These are phyloP conservation scores for Arabidopsis suecica DNA, from an alignment of 345 rosid species.

Conservation along the genomic window DNA sequence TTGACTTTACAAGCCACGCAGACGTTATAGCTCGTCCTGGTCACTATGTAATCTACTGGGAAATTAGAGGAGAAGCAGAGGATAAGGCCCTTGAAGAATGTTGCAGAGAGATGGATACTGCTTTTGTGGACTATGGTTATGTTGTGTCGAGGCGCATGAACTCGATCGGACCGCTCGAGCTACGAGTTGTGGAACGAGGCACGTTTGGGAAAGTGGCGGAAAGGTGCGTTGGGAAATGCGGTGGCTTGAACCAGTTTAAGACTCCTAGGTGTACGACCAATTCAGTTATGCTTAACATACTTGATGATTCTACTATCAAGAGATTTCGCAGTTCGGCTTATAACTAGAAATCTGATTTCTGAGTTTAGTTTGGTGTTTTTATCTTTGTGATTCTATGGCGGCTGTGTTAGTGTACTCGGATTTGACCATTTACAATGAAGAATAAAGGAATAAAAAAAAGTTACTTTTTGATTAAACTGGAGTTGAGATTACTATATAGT, in stretches of 20 bases:
- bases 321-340: constrained; percentile 75
- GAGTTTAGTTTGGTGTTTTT: constrained; percentile 26
- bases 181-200: constrained; percentile 73
- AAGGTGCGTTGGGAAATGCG: constrained; percentile 70
- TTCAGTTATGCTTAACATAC: constrained; percentile 63
- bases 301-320: constrained; percentile 60
- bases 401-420: constrained; percentile 24
- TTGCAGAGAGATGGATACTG: constrained; percentile 78
- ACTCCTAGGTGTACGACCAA: constrained; percentile 90
- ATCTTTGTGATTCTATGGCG: constrained; percentile 6
- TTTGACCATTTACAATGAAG: background rate
- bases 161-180: constrained; percentile 88
- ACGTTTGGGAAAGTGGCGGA: constrained; percentile 82
- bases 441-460: background rate
- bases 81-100: constrained; percentile 70
- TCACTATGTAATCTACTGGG: constrained; percentile 93
- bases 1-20: constrained; percentile 93
- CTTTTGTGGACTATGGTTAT: constrained; percentile 80
- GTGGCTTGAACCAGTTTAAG: constrained; percentile 91
- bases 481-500: background rate
- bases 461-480: background rate
- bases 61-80: constrained; percentile 77
- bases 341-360: constrained; percentile 24
- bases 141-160: constrained; percentile 75
- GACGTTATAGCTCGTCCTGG: constrained; percentile 62